Percentiles rank a stretch among this genome's conserved stretches.
Conservation (phyloP, 495 filamentous ascomycete genomes). For the Penicillium parvum region DNA sequence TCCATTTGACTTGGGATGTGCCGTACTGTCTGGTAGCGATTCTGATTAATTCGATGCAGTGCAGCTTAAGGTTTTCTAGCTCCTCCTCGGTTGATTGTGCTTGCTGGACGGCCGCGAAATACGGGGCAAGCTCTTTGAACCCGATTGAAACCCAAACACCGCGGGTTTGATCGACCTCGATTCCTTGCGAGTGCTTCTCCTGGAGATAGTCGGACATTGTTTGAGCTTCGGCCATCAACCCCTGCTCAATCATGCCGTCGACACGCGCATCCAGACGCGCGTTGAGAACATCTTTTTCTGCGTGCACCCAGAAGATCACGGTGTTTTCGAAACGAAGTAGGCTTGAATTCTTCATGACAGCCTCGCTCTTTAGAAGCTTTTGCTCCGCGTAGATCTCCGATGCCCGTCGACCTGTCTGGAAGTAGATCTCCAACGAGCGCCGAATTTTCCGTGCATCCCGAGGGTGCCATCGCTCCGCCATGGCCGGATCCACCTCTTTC, state of each 20-base stretch:
- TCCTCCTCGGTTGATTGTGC: constrained; percentile 32
- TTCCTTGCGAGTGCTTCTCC: constrained; percentile 42
- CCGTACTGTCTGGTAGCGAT: constrained; percentile 84
- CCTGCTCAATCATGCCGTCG: constrained; percentile 72
- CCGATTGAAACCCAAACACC: constrained; percentile 97
- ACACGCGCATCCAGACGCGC: constrained; percentile 70
- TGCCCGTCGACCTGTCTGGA: constrained; percentile 70
- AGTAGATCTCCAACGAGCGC: constrained; percentile 84
- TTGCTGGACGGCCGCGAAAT: constrained; percentile 50
- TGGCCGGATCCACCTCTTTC: constrained; percentile 75
- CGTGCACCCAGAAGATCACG: constrained; percentile 84
- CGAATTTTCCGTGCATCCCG: constrained; percentile 86
- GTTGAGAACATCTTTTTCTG: constrained; percentile 60
- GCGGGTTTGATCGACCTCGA: constrained; percentile 59
- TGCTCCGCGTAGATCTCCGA: constrained; percentile 89
- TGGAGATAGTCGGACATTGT: constrained; percentile 54
- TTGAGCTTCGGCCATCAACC: constrained; percentile 66
- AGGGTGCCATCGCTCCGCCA: constrained; percentile 92
- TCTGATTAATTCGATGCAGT: constrained; percentile 59
- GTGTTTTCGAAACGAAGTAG: constrained; percentile 49
- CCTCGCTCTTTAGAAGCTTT: constrained; percentile 25
- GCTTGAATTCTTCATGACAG: constrained; percentile 21
- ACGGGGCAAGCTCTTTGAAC: constrained; percentile 81
- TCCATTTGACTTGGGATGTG: constrained; percentile 77
- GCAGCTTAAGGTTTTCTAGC: constrained; percentile 35